Conservation (phyloP, 768 basidiomycete genomes). For the Boletus huronensis region DNA sequence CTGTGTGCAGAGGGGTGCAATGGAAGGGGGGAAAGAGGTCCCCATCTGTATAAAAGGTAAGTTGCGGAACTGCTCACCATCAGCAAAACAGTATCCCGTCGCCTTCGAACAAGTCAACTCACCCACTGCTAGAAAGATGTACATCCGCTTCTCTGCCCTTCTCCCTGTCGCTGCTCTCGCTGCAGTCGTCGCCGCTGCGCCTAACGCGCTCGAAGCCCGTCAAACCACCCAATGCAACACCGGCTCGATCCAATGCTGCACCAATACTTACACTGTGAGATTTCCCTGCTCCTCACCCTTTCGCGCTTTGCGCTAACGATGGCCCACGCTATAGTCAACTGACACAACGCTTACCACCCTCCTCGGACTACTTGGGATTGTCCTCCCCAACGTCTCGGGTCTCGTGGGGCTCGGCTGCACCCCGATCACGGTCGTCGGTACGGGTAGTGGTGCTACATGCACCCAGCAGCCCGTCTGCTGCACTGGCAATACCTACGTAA, state of each 20-base stretch:
- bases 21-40: background rate
- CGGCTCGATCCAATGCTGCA: conserved; percentile 5
- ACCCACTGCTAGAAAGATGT: background rate
- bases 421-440: background rate
- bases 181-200: conserved; percentile 4
- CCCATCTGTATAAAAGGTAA: background rate
- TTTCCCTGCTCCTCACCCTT: background rate
- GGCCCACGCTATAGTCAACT: background rate
- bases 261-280: background rate
- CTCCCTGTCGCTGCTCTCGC: conserved; percentile 6
- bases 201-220: background rate
- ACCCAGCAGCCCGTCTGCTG: conserved; percentile 19
- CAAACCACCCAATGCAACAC: background rate
- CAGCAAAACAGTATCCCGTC: background rate
- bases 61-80: too few relatives aligned
- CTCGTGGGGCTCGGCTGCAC: conserved; percentile 9
- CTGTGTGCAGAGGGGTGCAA: background rate
- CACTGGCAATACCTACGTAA: conserved; percentile 11
- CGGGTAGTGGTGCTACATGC: conserved; percentile 3
- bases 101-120: background rate
- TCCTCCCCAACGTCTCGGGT: background rate
- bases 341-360: background rate
- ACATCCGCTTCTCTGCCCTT: background rate
- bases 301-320: background rate
- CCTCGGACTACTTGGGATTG: background rate